Evolutionary conservation across 129 eudicot species (phyloP).

Genomic region (Calendula officinalis): DNA sequence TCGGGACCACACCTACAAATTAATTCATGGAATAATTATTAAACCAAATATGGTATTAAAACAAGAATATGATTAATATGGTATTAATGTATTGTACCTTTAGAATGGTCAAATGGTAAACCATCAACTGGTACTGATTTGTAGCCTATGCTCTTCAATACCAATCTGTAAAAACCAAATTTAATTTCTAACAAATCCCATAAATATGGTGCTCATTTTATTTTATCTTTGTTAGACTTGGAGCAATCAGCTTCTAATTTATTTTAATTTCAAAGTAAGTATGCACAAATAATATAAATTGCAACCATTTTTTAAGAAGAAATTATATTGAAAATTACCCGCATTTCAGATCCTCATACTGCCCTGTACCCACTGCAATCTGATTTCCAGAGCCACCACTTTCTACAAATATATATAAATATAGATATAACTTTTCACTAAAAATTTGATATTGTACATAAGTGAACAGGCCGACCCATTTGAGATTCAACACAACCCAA

Average conservation of each 20-base stretch:
- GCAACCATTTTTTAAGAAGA: neutral
- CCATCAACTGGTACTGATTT: conserved; percentile 83
- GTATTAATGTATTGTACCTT: too few relatives aligned
- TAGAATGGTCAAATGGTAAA: conserved; percentile 71
- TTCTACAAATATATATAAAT: conserved; percentile 30
- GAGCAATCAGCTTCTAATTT: conserved; percentile 3
- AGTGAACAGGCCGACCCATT: too few relatives aligned
- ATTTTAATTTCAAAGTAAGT: neutral
- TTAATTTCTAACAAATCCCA: neutral
- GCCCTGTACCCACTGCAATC: conserved; percentile 73
- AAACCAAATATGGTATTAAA: too few relatives aligned
- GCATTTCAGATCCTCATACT: conserved; percentile 67
- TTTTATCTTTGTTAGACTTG: neutral
- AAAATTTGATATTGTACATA: neutral
- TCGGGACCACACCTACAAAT: conserved; percentile 80
- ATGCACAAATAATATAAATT: neutral
- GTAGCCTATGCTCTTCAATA: conserved; percentile 91
- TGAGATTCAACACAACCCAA: too few relatives aligned
- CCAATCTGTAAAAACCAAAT: conserved; percentile 53
- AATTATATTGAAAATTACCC: conserved; percentile 45
- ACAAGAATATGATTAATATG: too few relatives aligned
- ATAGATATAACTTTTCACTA: neutral
- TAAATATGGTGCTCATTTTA: neutral
- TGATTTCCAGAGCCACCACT: conserved; percentile 53
- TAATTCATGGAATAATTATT: too few relatives aligned